These are phyloP conservation scores for Diddensiella santjacobensis DNA, from an alignment of 805 yeast genomes.

Conservation along the genomic window DNA sequence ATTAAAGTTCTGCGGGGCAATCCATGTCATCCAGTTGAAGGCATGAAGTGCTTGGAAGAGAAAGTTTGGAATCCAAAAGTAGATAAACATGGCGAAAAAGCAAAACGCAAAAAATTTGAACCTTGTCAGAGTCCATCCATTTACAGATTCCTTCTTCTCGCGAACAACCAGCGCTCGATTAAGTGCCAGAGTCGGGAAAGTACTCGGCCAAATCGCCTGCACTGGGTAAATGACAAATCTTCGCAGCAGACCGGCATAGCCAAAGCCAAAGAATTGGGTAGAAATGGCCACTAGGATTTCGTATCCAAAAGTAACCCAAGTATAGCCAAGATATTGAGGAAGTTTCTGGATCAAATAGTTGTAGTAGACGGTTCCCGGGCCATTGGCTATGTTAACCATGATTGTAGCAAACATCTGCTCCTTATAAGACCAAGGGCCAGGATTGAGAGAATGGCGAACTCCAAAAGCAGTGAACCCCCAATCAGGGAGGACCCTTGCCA, in stretches of 20 bases:
- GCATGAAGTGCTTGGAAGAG: slow-evolving; percentile 54
- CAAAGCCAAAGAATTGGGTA: slow-evolving; percentile 45
- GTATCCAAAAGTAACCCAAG: slow-evolving; percentile 11
- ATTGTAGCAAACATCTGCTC: slow-evolving; percentile 60
- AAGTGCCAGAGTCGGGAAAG: slow-evolving; percentile 50
- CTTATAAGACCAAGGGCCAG: slow-evolving; percentile 58
- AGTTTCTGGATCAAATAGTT: slow-evolving; percentile 13
- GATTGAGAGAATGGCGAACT: slow-evolving; percentile 42
- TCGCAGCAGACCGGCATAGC: slow-evolving; percentile 53
- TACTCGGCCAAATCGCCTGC: slow-evolving; percentile 46
- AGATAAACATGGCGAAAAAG: slow-evolving; percentile 41
- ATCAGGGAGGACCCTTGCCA: slow-evolving; percentile 45
- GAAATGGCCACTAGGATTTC: slow-evolving; percentile 42
- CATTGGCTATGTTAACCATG: slow-evolving; percentile 38
- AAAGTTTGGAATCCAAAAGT: slow-evolving; percentile 59
- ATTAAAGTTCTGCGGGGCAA: slow-evolving; percentile 46
- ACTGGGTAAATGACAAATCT: slow-evolving; percentile 41
- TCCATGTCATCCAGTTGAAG: slow-evolving; percentile 63
- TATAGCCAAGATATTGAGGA: slow-evolving; percentile 12
- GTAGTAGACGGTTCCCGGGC: slow-evolving; percentile 29
- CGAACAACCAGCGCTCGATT: slow-evolving; percentile 38
- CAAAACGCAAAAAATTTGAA: slow-evolving; percentile 40
- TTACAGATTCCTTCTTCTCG: slow-evolving; percentile 3
- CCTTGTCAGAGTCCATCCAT: slow-evolving; percentile 59
- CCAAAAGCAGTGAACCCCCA: slow-evolving; percentile 41